phyloP scores from a whole-genome alignment of 225 moss, liverwort and hornwort species.

The Ulota crispa region DNA sequence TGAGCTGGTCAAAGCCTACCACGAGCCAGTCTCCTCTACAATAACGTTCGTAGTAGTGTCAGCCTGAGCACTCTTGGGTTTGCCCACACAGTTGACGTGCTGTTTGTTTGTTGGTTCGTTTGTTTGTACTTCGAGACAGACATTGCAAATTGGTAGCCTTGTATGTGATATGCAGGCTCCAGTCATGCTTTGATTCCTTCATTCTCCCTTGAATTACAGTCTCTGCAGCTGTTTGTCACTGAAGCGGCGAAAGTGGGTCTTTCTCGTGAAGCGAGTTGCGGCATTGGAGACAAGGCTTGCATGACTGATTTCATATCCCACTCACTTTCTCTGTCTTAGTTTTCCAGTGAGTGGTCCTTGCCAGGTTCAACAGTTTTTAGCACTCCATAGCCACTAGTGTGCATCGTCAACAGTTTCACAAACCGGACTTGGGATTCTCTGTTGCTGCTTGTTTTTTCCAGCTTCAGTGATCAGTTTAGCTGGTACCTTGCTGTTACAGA shows the following conservation, averaged over 20 bases:
- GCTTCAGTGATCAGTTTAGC: slow-evolving; percentile 11
- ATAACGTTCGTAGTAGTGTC: slow-evolving; percentile 28
- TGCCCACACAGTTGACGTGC: slow-evolving; percentile 27
- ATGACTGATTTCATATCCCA: slow-evolving; percentile 18
- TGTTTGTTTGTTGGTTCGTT: slow-evolving; percentile 4
- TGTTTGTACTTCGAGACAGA: slow-evolving; percentile 13
- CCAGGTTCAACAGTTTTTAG: background rate
- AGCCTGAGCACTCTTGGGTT: slow-evolving; percentile 30
- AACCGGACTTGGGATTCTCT: slow-evolving; percentile 13
- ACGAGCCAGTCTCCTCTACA: slow-evolving; percentile 32
- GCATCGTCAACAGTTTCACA: background rate
- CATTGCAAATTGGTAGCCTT: slow-evolving; percentile 21
- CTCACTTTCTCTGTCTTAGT: background rate
- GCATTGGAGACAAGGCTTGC: background rate
- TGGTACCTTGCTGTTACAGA: background rate
- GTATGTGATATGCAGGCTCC: background rate
- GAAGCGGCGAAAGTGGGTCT: slow-evolving; percentile 13
- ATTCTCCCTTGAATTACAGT: slow-evolving; percentile 17
- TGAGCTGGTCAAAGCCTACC: slow-evolving; percentile 40
- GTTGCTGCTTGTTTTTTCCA: background rate
- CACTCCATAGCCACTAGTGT: slow-evolving; percentile 20
- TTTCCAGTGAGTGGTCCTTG: background rate
- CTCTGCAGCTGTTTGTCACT: background rate
- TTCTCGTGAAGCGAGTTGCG: slow-evolving; percentile 1
- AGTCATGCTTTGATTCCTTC: slow-evolving; percentile 10